A percentile compares a stretch with the other conserved stretches of the same genome.
Evolutionary conservation across 2,329 filamentous ascomycete genomes (phyloP).

Genomic region (Aspergillus luchuensis): DNA sequence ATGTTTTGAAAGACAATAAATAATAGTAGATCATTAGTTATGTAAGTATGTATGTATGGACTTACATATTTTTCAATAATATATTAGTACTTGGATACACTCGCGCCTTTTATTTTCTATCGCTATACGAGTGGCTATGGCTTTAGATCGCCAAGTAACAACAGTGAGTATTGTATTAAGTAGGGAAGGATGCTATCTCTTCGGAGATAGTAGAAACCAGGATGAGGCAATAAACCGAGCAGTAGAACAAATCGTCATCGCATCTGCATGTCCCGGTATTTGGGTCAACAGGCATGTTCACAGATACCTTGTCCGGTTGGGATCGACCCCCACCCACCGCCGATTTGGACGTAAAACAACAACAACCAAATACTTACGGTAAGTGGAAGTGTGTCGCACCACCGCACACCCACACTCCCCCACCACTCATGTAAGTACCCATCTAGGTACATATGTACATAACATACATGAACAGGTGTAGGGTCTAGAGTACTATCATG

Average conservation of each 20-base stretch:
- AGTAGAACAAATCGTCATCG: not conserved
- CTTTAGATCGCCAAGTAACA: no score
- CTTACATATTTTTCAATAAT: no score
- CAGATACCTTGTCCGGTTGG: slow-evolving; percentile 1
- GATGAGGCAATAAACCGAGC: not conserved
- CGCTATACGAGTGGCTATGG: no score
- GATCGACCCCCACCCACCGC: not conserved
- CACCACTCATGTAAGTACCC: not conserved
- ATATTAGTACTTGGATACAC: no score
- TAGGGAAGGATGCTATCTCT: no score
- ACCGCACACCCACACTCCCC: not conserved
- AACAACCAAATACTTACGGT: not conserved
- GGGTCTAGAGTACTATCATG: not conserved
- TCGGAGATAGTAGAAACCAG: not conserved
- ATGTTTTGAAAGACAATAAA: not conserved
- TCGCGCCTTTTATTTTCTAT: no score
- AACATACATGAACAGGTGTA: not conserved
- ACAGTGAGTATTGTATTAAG: no score
- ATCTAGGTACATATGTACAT: not conserved
- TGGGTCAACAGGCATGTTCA: slow-evolving; percentile 3
- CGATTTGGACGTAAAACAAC: not conserved
- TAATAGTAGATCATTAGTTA: not conserved
- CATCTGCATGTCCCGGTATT: not conserved
- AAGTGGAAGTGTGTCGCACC: not conserved
- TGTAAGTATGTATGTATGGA: no score